Conservation (phyloP, 345 rosid genomes). For the Euphorbia lathyris region DNA sequence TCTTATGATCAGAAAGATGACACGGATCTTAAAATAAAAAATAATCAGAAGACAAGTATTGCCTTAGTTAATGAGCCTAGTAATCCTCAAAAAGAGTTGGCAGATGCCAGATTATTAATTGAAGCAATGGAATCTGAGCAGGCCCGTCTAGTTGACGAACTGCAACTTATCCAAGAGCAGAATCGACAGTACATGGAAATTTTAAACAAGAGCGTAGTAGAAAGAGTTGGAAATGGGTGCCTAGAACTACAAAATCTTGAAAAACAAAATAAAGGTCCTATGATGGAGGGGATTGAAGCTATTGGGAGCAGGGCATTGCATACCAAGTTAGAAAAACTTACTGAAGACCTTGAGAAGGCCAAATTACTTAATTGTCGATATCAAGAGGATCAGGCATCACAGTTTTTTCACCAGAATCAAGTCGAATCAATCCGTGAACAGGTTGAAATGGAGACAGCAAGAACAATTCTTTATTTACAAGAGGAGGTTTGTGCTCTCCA, state of each 20-base stretch:
- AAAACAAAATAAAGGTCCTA: constrained; percentile 22
- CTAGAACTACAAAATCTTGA: constrained; percentile 22
- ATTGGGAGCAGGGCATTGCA: constrained; percentile 36
- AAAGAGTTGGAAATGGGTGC: constrained; percentile 29
- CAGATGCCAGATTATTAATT: constrained; percentile 34
- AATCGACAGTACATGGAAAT: constrained; percentile 38
- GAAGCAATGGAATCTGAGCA: constrained; percentile 43
- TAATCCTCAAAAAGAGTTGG: constrained; percentile 34
- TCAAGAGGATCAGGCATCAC: constrained; percentile 53
- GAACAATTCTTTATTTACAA: constrained; percentile 76
- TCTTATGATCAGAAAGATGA: constrained; percentile 36
- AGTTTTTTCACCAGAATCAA: constrained; percentile 52
- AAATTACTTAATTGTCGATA: constrained; percentile 49
- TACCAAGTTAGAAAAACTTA: constrained; percentile 48
- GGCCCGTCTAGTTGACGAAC: constrained; percentile 37
- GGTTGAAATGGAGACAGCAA: constrained; percentile 76
- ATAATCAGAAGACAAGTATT: constrained; percentile 23
- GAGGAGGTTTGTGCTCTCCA: constrained; percentile 68
- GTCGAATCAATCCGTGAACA: constrained; percentile 67
- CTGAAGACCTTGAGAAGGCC: constrained; percentile 58
- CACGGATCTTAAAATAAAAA: constrained; percentile 26
- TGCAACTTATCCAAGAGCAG: constrained; percentile 45
- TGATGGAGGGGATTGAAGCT: constrained; percentile 27
- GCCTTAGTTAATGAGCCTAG: constrained; percentile 28
- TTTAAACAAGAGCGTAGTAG: constrained; percentile 34